Conservation (phyloP, 2,329 filamentous ascomycete species). For the Xylaria hypoxylon region DNA sequence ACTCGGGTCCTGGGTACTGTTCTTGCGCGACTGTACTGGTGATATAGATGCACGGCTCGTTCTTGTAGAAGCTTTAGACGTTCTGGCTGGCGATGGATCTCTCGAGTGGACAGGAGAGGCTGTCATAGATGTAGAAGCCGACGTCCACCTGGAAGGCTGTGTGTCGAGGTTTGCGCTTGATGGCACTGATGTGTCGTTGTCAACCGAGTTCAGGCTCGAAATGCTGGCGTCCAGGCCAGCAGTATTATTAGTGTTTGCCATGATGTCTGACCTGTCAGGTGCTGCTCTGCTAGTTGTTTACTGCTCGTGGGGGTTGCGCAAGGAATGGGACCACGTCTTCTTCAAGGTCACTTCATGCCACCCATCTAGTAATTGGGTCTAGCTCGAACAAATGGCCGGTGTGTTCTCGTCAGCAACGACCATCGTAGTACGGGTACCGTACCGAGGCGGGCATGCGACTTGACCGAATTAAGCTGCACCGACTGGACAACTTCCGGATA, state of each 20-base stretch:
- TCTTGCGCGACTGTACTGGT: conserved; percentile 69
- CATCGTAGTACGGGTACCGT: conserved; percentile 47
- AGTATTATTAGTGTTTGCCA: conserved; percentile 45
- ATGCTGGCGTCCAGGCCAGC: conserved; percentile 50
- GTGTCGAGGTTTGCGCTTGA: conserved; percentile 51
- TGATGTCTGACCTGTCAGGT: conserved; percentile 41
- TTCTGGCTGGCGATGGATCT: conserved; percentile 49
- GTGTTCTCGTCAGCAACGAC: conserved; percentile 45
- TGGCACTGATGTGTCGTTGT: conserved; percentile 50
- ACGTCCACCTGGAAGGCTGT: conserved; percentile 51
- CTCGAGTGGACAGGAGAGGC: conserved; percentile 49
- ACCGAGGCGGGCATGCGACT: conserved; percentile 44
- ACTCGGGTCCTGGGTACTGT: conserved; percentile 72
- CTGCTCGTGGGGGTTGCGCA: conserved; percentile 39
- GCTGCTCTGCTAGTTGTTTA: conserved; percentile 36
- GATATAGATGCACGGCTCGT: conserved; percentile 49
- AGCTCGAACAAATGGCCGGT: conserved; percentile 44
- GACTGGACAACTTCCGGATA: conserved; percentile 28
- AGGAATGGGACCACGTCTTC: conserved; percentile 47
- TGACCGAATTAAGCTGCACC: conserved; percentile 26
- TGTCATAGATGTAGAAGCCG: conserved; percentile 49
- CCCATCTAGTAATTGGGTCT: conserved; percentile 44
- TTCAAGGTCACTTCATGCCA: conserved; percentile 42
- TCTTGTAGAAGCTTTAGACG: conserved; percentile 41
- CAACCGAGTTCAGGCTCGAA: conserved; percentile 50